Base-by-base conservation (phyloP, 1,139 yeast species). In the Geotrichum fermentans region DNA sequence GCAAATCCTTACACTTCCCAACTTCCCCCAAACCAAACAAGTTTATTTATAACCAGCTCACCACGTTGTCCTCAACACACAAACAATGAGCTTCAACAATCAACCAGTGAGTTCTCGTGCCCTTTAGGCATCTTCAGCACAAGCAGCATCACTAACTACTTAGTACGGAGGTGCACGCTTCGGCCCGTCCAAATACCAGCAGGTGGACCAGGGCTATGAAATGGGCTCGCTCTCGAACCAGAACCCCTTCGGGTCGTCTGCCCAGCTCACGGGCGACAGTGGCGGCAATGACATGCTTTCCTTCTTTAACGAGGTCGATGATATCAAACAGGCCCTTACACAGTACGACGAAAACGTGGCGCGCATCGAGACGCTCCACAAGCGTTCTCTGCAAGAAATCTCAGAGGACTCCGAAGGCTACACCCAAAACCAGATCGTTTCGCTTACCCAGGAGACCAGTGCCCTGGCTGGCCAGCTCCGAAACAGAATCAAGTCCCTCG, bases 251-350 rank as follows among this genome's bases (percentile, higher is more conserved):
- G 45, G 33, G 16, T n/a, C 33, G 17, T 16, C 36, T 11, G 21
- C 43, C 34, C 21, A 26, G n/a, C 16, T 34, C 28, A 26, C 35
- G 4, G 35, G 16, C 7, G 16, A 16, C 10, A 21, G 22, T 21
- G 40, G 28, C 3, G 35, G 22, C 18, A 29, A 37, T 32, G 92
- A 83, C 63, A 83, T 84, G 68, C 85, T 83, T 50, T 74, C 75
- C 50, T 90, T 83, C 67, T 89, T 90, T 82, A 77, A 80, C 61
- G 87, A 84, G 63, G 80, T 90, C 57, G 92, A 86, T 64, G 82
- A 79, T 59, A 80, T 92, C 67, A 87, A 89, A 71, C 78, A 79
- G 58, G 82, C 82, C 60, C 78, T 92, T 60, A 87, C 82, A 59
- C 86, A 83, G 65, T 92, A 89, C 70, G 82, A 84, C 60, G 82